Percentiles rank a stretch among this genome's conserved stretches.
phyloP scores from a whole-genome alignment of 2,329 filamentous ascomycete species.

The Zalaria obscura region DNA sequence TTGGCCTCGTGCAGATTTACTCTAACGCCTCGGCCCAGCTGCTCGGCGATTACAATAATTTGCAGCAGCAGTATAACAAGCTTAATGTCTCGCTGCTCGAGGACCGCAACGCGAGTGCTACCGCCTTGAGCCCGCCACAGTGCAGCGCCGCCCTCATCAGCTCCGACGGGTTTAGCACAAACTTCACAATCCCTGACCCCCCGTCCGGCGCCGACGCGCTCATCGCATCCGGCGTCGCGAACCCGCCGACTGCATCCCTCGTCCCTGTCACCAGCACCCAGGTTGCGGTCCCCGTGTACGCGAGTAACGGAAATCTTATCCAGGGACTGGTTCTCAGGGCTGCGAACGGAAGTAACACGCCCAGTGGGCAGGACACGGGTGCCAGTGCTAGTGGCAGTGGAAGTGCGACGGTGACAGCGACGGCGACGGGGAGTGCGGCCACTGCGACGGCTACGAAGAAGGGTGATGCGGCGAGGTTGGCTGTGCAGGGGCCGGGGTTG shows the following conservation, averaged over 20 bases:
- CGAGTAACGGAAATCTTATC: constrained; percentile 42
- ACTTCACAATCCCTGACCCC: constrained; percentile 61
- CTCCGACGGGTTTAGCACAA: constrained; percentile 52
- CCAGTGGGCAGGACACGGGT: constrained; percentile 28
- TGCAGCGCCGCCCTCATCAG: constrained; percentile 57
- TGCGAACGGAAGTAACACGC: constrained; percentile 40
- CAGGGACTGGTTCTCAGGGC: constrained; percentile 46
- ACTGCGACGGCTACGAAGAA: constrained; percentile 1
- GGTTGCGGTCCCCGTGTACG: constrained; percentile 44
- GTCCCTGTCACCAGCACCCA: constrained; percentile 42
- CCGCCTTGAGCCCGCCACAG: constrained; percentile 40
- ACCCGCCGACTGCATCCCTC: constrained; percentile 43
- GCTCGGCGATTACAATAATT: constrained; percentile 43
- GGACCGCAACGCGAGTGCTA: constrained; percentile 43
- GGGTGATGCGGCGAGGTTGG: constrained; percentile 4
- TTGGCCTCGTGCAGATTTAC: constrained; percentile 32
- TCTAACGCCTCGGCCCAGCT: constrained; percentile 28
- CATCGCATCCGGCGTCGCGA: constrained; percentile 61
- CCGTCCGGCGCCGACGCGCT: constrained; percentile 56
- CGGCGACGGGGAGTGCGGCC: constrained; percentile 1
- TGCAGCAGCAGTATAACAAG: constrained; percentile 60
- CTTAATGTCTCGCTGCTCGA: constrained; percentile 58
- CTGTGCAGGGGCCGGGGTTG: constrained; percentile 1
- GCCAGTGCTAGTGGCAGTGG: constrained; percentile 2
- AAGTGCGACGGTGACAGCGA: background rate